Base-by-base conservation (phyloP, 192 early-diverging fungal species). In the Linnemannia elongata region DNA sequence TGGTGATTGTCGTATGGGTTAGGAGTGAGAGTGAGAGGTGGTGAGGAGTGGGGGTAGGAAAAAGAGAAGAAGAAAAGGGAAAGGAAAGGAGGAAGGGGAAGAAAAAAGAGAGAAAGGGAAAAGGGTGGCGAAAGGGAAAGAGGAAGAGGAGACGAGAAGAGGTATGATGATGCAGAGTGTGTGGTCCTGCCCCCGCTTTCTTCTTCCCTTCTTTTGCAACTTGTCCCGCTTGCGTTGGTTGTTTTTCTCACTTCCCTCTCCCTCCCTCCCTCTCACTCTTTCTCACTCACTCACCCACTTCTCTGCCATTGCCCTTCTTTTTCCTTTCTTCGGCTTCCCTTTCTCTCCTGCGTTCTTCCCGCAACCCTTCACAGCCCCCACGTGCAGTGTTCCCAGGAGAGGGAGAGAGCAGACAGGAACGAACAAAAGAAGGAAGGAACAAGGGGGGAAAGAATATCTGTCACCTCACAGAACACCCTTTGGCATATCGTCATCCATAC, bases 371-470 rank as follows among this genome's bases (percentile, higher is more conserved):
- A 36, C 47, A 39, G 22, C 45, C 55, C 47, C 45, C 41, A 49
- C 74, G 52, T 76, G 74, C 74, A 54, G 15, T 74, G n/a, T 74
- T 44, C 30, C 33, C 45, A 74, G 45, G 30, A 74, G 73, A 8
- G 4, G 44, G 24, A 47, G 38, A 49, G 27, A 71, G 41, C 15
- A 24, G 33, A 12, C 35, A 60, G 22, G 74, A 76, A 36, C 20
- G 33, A 76, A 18, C 54, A 24, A 60, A 18, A 4, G 54, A 76
- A 60, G 39, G 45, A 76, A 76, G 36, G 36, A 33, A 60, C 52
- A 42, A 3, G 1, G 39, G 57, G 38, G 57, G 38, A 76, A 8
- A 30, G 63, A 69, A 33, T 66, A 33, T 66, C 60, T 27, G 27
- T 66, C 60, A 27, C 30, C 60, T 60, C n/a, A 7, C 55, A 60